Conservation (phyloP, 345 rosid species). For the Linum tenue region DNA sequence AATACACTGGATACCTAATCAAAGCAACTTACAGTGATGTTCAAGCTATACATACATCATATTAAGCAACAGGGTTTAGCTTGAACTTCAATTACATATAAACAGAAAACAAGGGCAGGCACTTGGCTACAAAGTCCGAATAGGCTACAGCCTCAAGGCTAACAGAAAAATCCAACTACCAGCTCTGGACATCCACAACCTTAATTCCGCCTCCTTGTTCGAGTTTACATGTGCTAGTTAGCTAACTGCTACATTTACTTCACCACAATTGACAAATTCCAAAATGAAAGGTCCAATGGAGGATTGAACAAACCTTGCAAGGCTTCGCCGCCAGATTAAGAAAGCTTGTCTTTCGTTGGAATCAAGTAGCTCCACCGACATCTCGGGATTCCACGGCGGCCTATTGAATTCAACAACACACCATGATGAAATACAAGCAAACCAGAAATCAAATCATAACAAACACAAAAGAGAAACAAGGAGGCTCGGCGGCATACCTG, state of each 20-base stretch:
- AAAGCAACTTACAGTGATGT: background rate
- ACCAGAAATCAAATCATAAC: background rate
- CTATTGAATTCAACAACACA: slow-evolving; percentile 19
- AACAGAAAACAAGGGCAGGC: background rate
- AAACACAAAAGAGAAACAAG: background rate
- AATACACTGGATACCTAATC: background rate
- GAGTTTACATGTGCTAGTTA: background rate
- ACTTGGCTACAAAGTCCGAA: too few relatives aligned
- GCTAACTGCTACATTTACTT: background rate
- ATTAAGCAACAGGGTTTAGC: background rate
- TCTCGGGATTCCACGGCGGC: slow-evolving; percentile 61
- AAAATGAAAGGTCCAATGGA: background rate
- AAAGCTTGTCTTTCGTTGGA: slow-evolving; percentile 61
- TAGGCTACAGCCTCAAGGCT: too few relatives aligned
- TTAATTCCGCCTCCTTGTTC: background rate
- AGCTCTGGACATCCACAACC: background rate
- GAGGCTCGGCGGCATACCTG: slow-evolving; percentile 23
- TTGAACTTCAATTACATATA: too few relatives aligned
- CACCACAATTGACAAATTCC: background rate
- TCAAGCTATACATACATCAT: background rate
- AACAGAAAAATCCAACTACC: background rate
- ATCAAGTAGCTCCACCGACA: slow-evolving; percentile 67
- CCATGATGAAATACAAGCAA: background rate
- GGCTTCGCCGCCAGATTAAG: slow-evolving; percentile 67
- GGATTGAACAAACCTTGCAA: slow-evolving; percentile 45